These are phyloP conservation scores for Amauroascus verrucosus DNA, from an alignment of 2,329 filamentous ascomycete genomes.

Conservation along the genomic window DNA sequence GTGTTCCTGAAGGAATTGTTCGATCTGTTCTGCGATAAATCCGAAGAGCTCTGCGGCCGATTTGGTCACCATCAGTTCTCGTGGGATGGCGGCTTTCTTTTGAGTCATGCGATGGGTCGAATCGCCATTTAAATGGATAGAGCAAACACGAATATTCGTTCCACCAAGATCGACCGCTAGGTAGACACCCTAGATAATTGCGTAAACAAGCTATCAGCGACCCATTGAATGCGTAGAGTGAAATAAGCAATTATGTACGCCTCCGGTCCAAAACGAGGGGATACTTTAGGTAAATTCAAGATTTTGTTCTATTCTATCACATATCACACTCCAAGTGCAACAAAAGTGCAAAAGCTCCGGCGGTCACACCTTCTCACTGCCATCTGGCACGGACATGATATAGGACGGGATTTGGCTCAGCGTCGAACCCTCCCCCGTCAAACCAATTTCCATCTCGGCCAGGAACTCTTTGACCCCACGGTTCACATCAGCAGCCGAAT, in stretches of 20 bases:
- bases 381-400: slow-evolving; percentile 90
- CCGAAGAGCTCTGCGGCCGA: slow-evolving; percentile 78
- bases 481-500: slow-evolving; percentile 66
- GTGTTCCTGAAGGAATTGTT: slow-evolving; percentile 74
- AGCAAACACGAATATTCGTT: slow-evolving; percentile 97
- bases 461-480: slow-evolving; percentile 77
- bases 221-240: background rate
- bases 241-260: background rate
- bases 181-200: slow-evolving; percentile 64
- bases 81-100: slow-evolving; percentile 84
- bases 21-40: slow-evolving; percentile 88
- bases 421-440: slow-evolving; percentile 65
- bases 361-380: slow-evolving; percentile 76
- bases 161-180: slow-evolving; percentile 95
- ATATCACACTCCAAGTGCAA: background rate
- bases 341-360: background rate
- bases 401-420: slow-evolving; percentile 96
- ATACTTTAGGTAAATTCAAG: too few species aligned
- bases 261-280: too few species aligned
- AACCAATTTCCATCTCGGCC: slow-evolving; percentile 74
- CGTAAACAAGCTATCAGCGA: slow-evolving; percentile 11
- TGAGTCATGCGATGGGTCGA: slow-evolving; percentile 89
- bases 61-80: slow-evolving; percentile 79
- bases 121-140: slow-evolving; percentile 84
- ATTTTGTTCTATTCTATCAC: background rate